These are phyloP conservation scores for Sesbania bispinosa DNA, from an alignment of 306 rosid genomes.

Conservation along the genomic window DNA sequence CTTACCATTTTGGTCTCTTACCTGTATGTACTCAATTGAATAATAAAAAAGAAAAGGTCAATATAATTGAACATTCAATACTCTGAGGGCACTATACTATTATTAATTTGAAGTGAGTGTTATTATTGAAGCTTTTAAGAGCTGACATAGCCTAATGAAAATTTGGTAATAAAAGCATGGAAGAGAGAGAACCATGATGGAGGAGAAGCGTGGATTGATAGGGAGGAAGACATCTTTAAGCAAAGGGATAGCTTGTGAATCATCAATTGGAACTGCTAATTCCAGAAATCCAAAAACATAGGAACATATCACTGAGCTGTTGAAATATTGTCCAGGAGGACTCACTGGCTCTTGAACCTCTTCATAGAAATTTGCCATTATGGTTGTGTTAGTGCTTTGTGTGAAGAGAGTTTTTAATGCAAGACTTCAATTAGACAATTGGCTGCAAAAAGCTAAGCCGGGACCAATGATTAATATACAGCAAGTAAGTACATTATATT, in stretches of 20 bases:
- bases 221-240: slow-evolving; percentile 40
- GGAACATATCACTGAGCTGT: slow-evolving; percentile 34
- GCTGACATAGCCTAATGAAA: too few species aligned
- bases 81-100: too few species aligned
- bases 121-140: not conserved
- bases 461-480: not conserved
- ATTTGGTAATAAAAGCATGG: too few species aligned
- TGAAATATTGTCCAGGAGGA: slow-evolving; percentile 52
- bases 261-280: slow-evolving; percentile 34
- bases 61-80: not conserved
- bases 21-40: slow-evolving; percentile 23
- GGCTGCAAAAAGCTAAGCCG: not conserved
- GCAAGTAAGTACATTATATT: not conserved
- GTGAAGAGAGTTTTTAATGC: not conserved
- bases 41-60: not conserved
- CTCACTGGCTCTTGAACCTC: slow-evolving; percentile 47
- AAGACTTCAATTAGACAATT: not conserved
- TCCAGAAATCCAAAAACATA: slow-evolving; percentile 49
- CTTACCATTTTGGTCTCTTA: slow-evolving; percentile 26
- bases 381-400: not conserved
- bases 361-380: slow-evolving; percentile 22
- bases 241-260: slow-evolving; percentile 3
- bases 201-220: slow-evolving; percentile 60
- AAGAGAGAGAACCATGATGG: slow-evolving; percentile 46
- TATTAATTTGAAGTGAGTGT: not conserved